A percentile compares a stretch with the other conserved stretches of the same genome.
Evolutionary conservation across 148 eudicot species (phyloP).

Genomic region (Nepenthes mirabilis): DNA sequence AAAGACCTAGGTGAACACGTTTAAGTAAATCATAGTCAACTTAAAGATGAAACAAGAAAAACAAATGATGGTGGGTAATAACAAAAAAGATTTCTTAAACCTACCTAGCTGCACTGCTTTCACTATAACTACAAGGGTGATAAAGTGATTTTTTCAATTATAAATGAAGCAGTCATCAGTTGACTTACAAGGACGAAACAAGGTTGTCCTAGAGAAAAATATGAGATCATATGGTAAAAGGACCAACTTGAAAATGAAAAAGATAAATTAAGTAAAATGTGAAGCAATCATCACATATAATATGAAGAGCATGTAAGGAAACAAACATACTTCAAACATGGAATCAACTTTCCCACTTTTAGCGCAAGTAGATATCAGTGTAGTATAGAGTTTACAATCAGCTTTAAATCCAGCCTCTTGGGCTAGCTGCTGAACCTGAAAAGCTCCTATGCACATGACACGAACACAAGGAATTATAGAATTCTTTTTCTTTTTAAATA

Average conservation of each 20-base stretch:
- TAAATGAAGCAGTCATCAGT: too few species aligned
- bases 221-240: not conserved
- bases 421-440: conserved; percentile 51
- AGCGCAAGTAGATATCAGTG: conserved; percentile 87
- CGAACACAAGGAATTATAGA: not conserved
- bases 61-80: not conserved
- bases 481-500: not conserved
- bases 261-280: not conserved
- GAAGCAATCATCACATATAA: not conserved
- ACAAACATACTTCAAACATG: conserved; percentile 74
- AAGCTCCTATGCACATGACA: conserved; percentile 55
- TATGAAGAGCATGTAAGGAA: not conserved
- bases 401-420: conserved; percentile 58
- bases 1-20: conserved; percentile 45
- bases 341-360: conserved; percentile 91
- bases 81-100: not conserved
- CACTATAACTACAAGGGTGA: too few species aligned
- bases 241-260: not conserved
- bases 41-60: not conserved
- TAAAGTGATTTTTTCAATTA: too few species aligned
- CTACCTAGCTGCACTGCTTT: too few species aligned
- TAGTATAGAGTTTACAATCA: conserved; percentile 95
- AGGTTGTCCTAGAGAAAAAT: too few species aligned
- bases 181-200: too few species aligned
- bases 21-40: not conserved